Conservation (phyloP, 2,329 filamentous ascomycete species). For the Hymenoscyphus occultus region DNA sequence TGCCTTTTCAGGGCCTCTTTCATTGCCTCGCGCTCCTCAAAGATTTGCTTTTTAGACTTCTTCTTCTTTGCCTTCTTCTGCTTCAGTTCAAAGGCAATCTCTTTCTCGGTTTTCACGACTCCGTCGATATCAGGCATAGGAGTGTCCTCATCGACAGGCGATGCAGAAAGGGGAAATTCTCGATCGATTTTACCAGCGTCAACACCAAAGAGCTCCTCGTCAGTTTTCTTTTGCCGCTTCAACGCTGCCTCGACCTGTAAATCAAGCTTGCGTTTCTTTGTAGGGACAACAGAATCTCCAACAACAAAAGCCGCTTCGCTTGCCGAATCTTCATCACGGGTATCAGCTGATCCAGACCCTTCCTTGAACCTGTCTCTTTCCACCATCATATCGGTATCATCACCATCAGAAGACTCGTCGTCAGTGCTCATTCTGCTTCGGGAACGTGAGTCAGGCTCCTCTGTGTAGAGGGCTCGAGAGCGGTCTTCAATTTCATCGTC, state of each 20-base stretch:
- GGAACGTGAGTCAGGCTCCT: constrained; percentile 79
- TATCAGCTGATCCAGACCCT: constrained; percentile 40
- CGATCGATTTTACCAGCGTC: constrained; percentile 53
- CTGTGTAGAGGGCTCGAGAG: constrained; percentile 71
- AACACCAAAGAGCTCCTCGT: constrained; percentile 74
- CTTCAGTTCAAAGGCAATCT: constrained; percentile 44
- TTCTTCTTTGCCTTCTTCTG: constrained; percentile 59
- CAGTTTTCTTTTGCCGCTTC: constrained; percentile 77
- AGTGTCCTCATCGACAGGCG: constrained; percentile 46
- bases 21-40: constrained; percentile 63
- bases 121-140: constrained; percentile 48
- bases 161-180: constrained; percentile 43
- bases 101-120: constrained; percentile 50
- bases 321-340: constrained; percentile 61
- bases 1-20: constrained; percentile 59
- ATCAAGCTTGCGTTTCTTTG: constrained; percentile 72
- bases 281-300: constrained; percentile 50
- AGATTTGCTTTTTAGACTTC: constrained; percentile 75
- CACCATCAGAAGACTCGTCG: constrained; percentile 44
- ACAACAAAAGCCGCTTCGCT: constrained; percentile 70
- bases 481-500: constrained; percentile 72
- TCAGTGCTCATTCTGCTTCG: constrained; percentile 70
- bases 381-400: constrained; percentile 28
- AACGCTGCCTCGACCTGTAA: constrained; percentile 65
- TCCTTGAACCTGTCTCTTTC: constrained; percentile 19